Base-by-base conservation (phyloP, 2,329 filamentous ascomycete species). In the Claviceps purpurea region DNA sequence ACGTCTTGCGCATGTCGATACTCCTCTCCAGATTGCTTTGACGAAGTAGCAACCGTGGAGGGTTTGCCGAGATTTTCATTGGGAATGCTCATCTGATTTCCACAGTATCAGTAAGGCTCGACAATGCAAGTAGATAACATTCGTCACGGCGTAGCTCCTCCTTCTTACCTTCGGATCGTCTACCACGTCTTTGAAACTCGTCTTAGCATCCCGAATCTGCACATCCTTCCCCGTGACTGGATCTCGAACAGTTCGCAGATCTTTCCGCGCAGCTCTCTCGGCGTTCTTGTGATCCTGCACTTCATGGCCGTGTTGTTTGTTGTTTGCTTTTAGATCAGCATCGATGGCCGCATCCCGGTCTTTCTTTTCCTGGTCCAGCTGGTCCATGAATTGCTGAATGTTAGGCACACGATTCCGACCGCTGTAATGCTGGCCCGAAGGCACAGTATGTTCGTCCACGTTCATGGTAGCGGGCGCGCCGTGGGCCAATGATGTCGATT, bases 1-100 rank as follows among this genome's bases (percentile, higher is more conserved):
- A 95, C 75, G 68, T 97, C 91, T 68, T 96, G 91, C 10, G 82
- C 87, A 53, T 85, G 64, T 57, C 85, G 87, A 67, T 97, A 96
- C 57, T 95, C 87, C 54, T 84, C 77, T 30, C 84, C 80, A 0
- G 82, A 82, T 64, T 94, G 87, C 0, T 75, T 74, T 0, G 84
- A 67, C 1, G 87, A 79, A 1, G 87, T 88, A 62, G 85, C 80
- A 39, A 89, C 75, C 0, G 86, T 76, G 59, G 87, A 85, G 3
- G 79, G 72, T 64, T 86, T 90, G 56, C 82, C 79, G 2, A 97
- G 70, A 61, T 95, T 96, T 43, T 88, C 87, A 66, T 96, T 97
- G 18, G 91, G 91, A 0, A 97, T 80, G 1, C 86, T 88, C 14
- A 96, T 68, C 79, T 88, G 59, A 16, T 20, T 20, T 38, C 6